Evolutionary conservation across 2,329 filamentous ascomycete genomes (phyloP), one percentile per base, ranked within the genome.

Genomic region (Tolypocladium capitatum): DNA sequence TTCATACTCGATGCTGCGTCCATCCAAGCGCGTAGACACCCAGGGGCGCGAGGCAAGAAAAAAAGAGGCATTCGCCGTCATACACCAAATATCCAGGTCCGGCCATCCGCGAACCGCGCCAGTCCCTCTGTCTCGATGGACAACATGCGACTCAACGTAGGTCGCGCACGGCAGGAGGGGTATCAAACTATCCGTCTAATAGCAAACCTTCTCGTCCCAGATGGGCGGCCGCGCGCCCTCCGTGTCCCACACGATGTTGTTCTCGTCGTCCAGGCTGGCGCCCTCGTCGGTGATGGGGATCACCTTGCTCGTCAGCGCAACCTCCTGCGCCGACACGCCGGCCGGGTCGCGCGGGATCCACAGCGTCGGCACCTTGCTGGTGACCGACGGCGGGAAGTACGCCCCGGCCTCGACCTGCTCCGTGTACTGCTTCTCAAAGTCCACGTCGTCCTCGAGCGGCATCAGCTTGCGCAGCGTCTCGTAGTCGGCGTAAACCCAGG

Each of bases 401-500:
- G 85, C 86, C 47, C 84, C 73, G 8, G 71, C 66, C 61, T 83
- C 81, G 1, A 78, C 66, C 48, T 83, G 74, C 0, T 74, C 69
- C 1, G 77, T 63, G 61, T 92, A 90, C 30, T 74, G 60, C 45
- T 77, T 71, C 11, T 75, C 67, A 1, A 69, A 56, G 27, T 69
- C 64, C 10, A 69, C 53, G 9, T 65, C 58, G 32, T 75, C 65
- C 41, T 74, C 71, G 32, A 73, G 69, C 0, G 86, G 86, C 0
- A 92, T 79, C 14, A 91, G 71, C 42, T 75, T 74, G 45, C 86
- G 84, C 58, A 94, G 73, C 3, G 79, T 74, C 16, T 71, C 66
- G 63, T 92, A 94, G 65, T 86, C 79, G 52, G 77, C 71, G 60
- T 86, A 86, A 49, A 80, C 69, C 73, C 91, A 87, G 0, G 89